Percentiles rank a stretch among this genome's conserved stretches.
These are phyloP conservation scores for Leishmania major DNA, from an alignment of 208 protist genomes.

Conservation along the genomic window DNA sequence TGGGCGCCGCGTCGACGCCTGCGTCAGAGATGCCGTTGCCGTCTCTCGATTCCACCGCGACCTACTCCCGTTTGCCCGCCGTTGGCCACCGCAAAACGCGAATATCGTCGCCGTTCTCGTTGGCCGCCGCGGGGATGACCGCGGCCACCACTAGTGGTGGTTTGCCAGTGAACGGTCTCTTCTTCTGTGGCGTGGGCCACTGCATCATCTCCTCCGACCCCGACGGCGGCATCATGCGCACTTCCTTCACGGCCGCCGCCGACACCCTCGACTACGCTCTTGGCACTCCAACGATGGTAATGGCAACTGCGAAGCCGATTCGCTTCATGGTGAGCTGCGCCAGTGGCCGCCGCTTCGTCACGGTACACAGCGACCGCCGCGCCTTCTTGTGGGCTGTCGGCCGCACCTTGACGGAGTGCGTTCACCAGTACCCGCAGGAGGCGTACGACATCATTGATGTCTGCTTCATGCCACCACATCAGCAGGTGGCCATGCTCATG, in stretches of 20 bases:
- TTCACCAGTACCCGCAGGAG: slow-evolving; percentile 76
- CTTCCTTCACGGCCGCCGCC: slow-evolving; percentile 27
- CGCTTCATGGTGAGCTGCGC: slow-evolving; percentile 55
- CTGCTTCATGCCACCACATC: slow-evolving; percentile 49
- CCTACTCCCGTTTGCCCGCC: not conserved
- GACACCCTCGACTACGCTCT: slow-evolving; percentile 21
- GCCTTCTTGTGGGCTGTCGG: slow-evolving; percentile 77
- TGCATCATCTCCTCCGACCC: slow-evolving; percentile 62
- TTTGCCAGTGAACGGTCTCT: slow-evolving; percentile 46
- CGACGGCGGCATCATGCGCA: slow-evolving; percentile 66
- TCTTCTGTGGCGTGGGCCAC: slow-evolving; percentile 48
- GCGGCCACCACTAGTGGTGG: not conserved
- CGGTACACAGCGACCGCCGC: slow-evolving; percentile 77
- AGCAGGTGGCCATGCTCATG: slow-evolving; percentile 65
- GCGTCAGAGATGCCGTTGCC: not conserved
- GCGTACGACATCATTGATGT: slow-evolving; percentile 76
- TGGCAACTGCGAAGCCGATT: slow-evolving; percentile 36
- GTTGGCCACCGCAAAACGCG: not conserved
- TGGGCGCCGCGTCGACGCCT: not conserved
- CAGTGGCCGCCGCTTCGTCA: slow-evolving; percentile 58
- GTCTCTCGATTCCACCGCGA: not conserved
- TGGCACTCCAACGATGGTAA: slow-evolving; percentile 29
- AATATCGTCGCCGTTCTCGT: not conserved
- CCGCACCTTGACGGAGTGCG: slow-evolving; percentile 59
- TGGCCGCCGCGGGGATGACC: not conserved